Conservation (phyloP, 139 green algal genomes). For the Picochlorum sp. region DNA sequence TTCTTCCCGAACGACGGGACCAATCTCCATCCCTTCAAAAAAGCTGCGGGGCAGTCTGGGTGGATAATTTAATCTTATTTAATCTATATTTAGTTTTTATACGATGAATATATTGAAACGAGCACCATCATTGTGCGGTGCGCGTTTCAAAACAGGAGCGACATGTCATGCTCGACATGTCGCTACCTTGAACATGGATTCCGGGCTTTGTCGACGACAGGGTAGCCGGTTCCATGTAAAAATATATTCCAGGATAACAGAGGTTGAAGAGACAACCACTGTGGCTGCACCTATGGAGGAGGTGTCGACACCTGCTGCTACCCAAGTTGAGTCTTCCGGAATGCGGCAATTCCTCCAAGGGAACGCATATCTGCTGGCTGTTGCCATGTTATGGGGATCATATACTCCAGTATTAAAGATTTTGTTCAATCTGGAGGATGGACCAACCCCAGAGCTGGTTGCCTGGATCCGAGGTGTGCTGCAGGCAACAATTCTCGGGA, state of each 20-base stretch:
- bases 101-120: neutral
- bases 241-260: slow-evolving; percentile 1
- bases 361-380: slow-evolving; percentile 17
- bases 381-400: slow-evolving; percentile 16
- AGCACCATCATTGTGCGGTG: no score
- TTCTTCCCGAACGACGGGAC: no score
- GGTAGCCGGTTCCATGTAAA: slow-evolving; percentile 12
- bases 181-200: no score
- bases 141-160: no score
- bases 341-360: neutral
- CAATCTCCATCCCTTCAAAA: no score
- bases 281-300: no score
- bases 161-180: no score
- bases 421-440: slow-evolving; percentile 10
- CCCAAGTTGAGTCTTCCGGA: neutral
- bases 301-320: no score
- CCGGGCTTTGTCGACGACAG: neutral
- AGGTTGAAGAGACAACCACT: no score
- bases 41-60: no score
- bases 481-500: slow-evolving; percentile 12
- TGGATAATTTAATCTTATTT: neutral
- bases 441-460: slow-evolving; percentile 11
- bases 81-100: neutral
- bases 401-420: slow-evolving; percentile 22
- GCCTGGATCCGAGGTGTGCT: slow-evolving; percentile 20